Evolutionary conservation across 495 filamentous ascomycete genomes (phyloP).

Genomic region (Apodospora peruviana): DNA sequence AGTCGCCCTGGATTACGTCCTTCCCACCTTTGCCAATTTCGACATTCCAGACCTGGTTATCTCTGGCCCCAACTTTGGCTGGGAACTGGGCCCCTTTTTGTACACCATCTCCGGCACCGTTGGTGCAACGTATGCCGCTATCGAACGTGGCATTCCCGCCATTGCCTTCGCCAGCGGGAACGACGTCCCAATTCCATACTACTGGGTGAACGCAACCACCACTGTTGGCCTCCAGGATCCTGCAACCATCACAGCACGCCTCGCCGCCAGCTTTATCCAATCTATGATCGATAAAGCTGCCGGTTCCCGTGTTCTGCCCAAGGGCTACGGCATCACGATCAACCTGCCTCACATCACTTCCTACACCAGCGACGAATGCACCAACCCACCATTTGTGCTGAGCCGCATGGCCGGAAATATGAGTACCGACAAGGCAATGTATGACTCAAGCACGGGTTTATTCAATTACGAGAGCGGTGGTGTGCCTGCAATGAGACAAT

Average conservation of each 20-base stretch:
- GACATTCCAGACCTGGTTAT: slow-evolving; percentile 33
- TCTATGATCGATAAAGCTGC: slow-evolving; percentile 24
- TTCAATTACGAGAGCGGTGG: slow-evolving; percentile 16
- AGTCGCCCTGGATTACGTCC: slow-evolving; percentile 43
- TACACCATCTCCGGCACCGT: slow-evolving; percentile 33
- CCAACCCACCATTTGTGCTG: slow-evolving; percentile 31
- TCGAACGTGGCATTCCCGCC: slow-evolving; percentile 33
- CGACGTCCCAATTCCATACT: slow-evolving; percentile 12
- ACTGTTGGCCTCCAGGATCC: slow-evolving; percentile 16
- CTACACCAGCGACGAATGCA: slow-evolving; percentile 18
- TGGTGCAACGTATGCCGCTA: slow-evolving; percentile 33
- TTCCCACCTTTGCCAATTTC: slow-evolving; percentile 38
- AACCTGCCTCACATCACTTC: slow-evolving; percentile 30
- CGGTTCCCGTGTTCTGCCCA: slow-evolving; percentile 24
- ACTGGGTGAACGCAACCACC: slow-evolving; percentile 22
- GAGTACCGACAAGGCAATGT: slow-evolving; percentile 17
- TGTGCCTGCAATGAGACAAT: slow-evolving; percentile 15
- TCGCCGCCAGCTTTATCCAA: slow-evolving; percentile 28
- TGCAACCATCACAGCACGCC: slow-evolving; percentile 28
- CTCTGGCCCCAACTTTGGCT: slow-evolving; percentile 36
- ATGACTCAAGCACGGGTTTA: slow-evolving; percentile 24
- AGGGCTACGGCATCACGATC: slow-evolving; percentile 35
- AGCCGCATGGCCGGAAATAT: slow-evolving; percentile 24
- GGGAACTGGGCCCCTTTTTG: slow-evolving; percentile 31
- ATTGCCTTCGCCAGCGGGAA: slow-evolving; percentile 31